phyloP scores from a whole-genome alignment of 2,329 filamentous ascomycete genomes.

The Juglanconis juglandina region DNA sequence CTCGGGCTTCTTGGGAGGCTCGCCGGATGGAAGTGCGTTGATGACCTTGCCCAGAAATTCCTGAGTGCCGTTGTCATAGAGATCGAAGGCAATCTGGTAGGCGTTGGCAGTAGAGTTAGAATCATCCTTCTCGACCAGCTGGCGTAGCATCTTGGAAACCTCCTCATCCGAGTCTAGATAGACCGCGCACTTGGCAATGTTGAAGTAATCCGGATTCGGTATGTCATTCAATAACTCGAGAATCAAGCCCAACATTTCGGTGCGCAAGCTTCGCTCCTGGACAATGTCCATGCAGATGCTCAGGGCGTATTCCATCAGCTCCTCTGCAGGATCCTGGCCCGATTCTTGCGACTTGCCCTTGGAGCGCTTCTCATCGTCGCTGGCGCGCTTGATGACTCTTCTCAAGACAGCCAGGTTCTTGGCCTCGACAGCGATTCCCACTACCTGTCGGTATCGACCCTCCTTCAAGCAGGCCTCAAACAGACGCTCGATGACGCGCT shows the following conservation, averaged over 20 bases:
- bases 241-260: constrained; percentile 82
- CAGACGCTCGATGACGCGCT: constrained; percentile 79
- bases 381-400: constrained; percentile 83
- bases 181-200: constrained; percentile 95
- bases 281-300: constrained; percentile 98
- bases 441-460: constrained; percentile 89
- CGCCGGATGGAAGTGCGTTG: constrained; percentile 65
- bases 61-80: constrained; percentile 98
- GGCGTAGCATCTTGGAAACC: constrained; percentile 79
- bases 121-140: constrained; percentile 77
- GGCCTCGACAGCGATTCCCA: constrained; percentile 93
- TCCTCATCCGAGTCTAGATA: constrained; percentile 90
- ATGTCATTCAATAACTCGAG: constrained; percentile 94
- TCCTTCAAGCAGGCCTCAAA: constrained; percentile 87
- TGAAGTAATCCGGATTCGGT: constrained; percentile 91
- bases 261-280: constrained; percentile 82
- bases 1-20: constrained; percentile 40
- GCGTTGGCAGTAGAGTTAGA: constrained; percentile 77
- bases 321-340: constrained; percentile 66
- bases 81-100: constrained; percentile 96
- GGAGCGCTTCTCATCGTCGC: constrained; percentile 73
- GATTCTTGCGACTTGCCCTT: constrained; percentile 56
- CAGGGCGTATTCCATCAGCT: constrained; percentile 93
- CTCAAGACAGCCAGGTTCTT: constrained; percentile 86
- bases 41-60: constrained; percentile 92